Evolutionary conservation across 495 filamentous ascomycete genomes (phyloP).

Genomic region (Trichodelitschia bisporula): DNA sequence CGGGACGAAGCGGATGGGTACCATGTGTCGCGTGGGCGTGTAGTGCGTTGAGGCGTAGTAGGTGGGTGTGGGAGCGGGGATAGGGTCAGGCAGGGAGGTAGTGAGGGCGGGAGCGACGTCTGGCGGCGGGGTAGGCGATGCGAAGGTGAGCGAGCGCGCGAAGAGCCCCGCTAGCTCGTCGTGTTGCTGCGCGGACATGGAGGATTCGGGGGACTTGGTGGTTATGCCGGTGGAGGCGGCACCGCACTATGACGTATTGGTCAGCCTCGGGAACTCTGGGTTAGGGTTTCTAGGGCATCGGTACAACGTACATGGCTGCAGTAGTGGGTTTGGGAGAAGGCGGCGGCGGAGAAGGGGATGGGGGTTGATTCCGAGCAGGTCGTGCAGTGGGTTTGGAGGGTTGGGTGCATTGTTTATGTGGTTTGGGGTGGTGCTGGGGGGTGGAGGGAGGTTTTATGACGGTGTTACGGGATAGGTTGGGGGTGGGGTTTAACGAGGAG

Average conservation of each 20-base stretch:
- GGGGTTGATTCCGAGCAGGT: conserved; percentile 15
- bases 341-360: conserved; percentile 14
- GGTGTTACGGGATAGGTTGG: too few relatives aligned
- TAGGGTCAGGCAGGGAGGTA: conserved; percentile 1
- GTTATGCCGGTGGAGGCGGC: conserved; percentile 12
- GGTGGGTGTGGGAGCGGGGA: conserved; percentile 6
- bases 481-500: too few relatives aligned
- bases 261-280: too few relatives aligned
- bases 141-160: conserved; percentile 12
- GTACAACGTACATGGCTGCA: conserved; percentile 16
- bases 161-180: conserved; percentile 17
- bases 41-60: conserved; percentile 17
- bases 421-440: too few relatives aligned
- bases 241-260: conserved; percentile 15
- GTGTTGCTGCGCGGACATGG: conserved; percentile 19
- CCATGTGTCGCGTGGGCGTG: conserved; percentile 12
- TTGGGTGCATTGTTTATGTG: conserved; percentile 14
- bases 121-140: conserved; percentile 3
- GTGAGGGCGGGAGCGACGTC: conserved; percentile 3
- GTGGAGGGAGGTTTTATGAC: too few relatives aligned
- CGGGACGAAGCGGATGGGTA: conserved; percentile 11
- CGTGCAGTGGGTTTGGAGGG: conserved; percentile 16
- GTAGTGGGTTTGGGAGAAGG: conserved; percentile 14
- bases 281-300: too few relatives aligned
- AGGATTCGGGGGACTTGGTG: conserved; percentile 7